Evolutionary conservation across 495 filamentous ascomycete genomes (phyloP).

Genomic region (Aspergillus nidulans): DNA sequence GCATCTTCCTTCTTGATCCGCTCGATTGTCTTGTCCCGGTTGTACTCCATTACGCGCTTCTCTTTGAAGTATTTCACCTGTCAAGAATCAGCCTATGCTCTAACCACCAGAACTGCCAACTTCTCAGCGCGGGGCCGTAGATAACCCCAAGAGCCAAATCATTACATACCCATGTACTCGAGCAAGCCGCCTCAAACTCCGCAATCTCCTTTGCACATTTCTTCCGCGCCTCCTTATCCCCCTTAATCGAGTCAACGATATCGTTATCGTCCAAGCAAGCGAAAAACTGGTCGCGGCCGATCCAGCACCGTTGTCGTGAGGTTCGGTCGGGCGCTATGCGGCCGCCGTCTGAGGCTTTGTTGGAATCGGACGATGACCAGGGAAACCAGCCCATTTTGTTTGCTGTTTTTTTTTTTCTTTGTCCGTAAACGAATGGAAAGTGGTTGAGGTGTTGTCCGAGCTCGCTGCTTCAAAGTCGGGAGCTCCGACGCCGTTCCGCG

Average conservation of each 20-base stretch:
- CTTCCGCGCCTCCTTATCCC: constrained; percentile 58
- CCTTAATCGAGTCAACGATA: constrained; percentile 80
- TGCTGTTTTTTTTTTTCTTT: neutral
- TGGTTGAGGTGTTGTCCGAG: neutral
- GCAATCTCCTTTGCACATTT: constrained; percentile 62
- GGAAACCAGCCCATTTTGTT: constrained; percentile 44
- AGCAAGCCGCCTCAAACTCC: constrained; percentile 72
- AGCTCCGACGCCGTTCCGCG: constrained; percentile 3
- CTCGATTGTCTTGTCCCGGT: constrained; percentile 74
- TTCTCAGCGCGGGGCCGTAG: neutral
- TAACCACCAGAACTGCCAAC: neutral
- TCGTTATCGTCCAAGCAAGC: constrained; percentile 72
- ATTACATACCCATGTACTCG: constrained; percentile 69
- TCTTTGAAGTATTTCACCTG: constrained; percentile 98
- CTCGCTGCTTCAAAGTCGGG: constrained; percentile 1
- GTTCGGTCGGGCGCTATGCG: constrained; percentile 71
- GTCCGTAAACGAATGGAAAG: neutral
- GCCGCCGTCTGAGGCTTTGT: constrained; percentile 50
- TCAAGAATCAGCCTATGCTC: constrained; percentile 14
- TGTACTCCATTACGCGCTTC: constrained; percentile 83
- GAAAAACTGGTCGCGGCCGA: constrained; percentile 81
- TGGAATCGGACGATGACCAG: constrained; percentile 40
- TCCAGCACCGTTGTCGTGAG: constrained; percentile 79
- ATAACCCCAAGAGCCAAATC: constrained; percentile 1
- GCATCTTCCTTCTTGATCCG: constrained; percentile 76